A percentile compares a stretch with the other conserved stretches of the same genome.
Evolutionary conservation across 225 moss, liverwort and hornwort species (phyloP).

Genomic region (Pleurozium schreberi): DNA sequence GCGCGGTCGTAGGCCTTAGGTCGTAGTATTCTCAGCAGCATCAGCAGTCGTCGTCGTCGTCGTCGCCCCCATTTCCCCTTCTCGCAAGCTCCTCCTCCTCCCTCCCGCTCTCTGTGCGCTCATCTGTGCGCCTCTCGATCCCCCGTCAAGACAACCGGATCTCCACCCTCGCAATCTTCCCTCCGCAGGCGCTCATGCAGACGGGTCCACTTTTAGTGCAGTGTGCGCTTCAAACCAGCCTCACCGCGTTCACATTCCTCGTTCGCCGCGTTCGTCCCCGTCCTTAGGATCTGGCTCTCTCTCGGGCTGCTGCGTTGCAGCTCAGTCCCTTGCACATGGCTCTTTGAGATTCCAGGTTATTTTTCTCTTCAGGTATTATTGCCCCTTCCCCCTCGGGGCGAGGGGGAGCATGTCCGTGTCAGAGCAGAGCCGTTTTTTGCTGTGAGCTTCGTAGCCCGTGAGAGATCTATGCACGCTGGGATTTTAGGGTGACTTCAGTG

Average conservation of each 20-base stretch:
- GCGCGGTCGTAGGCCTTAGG: background rate
- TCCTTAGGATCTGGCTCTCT: background rate
- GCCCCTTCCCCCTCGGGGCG: background rate
- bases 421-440: background rate
- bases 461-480: background rate
- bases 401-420: background rate
- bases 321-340: background rate
- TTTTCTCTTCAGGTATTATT: background rate
- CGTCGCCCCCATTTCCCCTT: background rate
- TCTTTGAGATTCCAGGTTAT: background rate
- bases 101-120: background rate
- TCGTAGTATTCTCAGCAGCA: background rate
- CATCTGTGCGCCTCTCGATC: background rate
- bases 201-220: background rate
- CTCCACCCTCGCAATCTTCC: background rate
- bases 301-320: background rate
- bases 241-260: background rate
- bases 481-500: background rate
- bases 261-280: background rate
- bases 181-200: background rate
- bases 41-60: background rate
- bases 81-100: background rate
- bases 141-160: background rate
- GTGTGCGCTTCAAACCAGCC: background rate
- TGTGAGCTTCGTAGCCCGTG: background rate